Base-by-base conservation (phyloP, 192 early-diverging fungal genomes). In the Kickxella alabastrina region DNA sequence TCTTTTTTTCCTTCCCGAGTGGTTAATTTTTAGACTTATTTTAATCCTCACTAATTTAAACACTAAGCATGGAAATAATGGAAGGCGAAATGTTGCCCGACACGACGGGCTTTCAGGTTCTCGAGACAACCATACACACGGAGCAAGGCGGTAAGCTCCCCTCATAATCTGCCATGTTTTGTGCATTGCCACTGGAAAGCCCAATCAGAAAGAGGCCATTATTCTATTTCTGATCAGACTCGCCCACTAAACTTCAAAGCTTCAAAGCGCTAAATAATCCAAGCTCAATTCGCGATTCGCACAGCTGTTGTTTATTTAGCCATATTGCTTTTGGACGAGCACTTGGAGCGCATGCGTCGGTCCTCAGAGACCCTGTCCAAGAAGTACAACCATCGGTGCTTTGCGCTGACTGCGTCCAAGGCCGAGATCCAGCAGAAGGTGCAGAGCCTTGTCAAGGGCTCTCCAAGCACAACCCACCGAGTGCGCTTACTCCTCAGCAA, bases 91-190 rank as follows among this genome's bases (percentile, higher is more conserved):
- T 4, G 4, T 44, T 70, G 10, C 68, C 69, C 0, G 57, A 60
- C 22, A 52, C 51, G 4, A 36, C 31, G 29, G 41, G 40, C 13
- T 65, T 73, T 28, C 54, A 50, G 37, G 42, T 73, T 18, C 63
- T 73, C 19, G 70, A 73, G 22, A 73, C 70, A 1, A 66, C 70
- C 10, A 34, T 52, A 6, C 58, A 62, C 19, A 44, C 49, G 8
- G 17, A 24, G 10, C n/a, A 24, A 24, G 14, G 35, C 15, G 62
- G 62, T 24, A 57, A 10, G 31, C 3, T 14, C 8, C 10, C 19
- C 4, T 21, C 10, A 27, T 29, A 44, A 24, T n/a, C n/a, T n/a
- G n/a, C n/a, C n/a, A n/a, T n/a, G n/a, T n/a, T n/a, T n/a, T n/a
- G n/a, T n/a, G n/a, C n/a, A n/a, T n/a, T n/a, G n/a, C n/a, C n/a